These are phyloP conservation scores for Termitomyces sp. DNA, from an alignment of 768 basidiomycete species.

Conservation along the genomic window DNA sequence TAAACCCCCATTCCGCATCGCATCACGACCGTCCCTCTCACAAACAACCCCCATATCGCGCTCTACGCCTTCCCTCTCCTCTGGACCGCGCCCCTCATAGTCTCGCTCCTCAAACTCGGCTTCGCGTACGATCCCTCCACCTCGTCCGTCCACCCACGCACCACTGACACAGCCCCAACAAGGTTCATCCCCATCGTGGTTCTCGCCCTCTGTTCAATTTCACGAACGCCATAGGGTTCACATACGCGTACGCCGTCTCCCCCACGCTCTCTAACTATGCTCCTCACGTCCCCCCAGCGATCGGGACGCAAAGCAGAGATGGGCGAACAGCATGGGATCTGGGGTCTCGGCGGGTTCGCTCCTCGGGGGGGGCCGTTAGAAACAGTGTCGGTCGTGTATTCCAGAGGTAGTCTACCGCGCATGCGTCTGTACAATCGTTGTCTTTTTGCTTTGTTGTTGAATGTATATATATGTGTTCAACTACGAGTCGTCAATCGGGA, in stretches of 20 bases:
- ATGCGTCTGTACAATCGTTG: no score
- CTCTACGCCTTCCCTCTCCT: slow-evolving; percentile 85
- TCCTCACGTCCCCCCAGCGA: slow-evolving; percentile 46
- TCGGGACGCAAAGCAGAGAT: slow-evolving; percentile 88
- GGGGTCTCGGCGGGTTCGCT: slow-evolving; percentile 79
- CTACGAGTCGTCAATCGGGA: no score
- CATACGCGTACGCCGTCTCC: slow-evolving; percentile 67
- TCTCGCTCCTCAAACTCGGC: slow-evolving; percentile 86
- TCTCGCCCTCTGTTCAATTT: slow-evolving; percentile 93
- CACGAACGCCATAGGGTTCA: slow-evolving; percentile 95
- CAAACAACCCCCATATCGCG: slow-evolving; percentile 77
- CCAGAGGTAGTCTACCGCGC: slow-evolving; percentile 24
- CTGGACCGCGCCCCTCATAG: slow-evolving; percentile 83
- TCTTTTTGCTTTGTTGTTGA: no score
- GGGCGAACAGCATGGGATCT: slow-evolving; percentile 76
- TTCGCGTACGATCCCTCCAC: slow-evolving; percentile 72
- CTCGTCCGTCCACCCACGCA: background rate
- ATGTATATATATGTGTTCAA: no score
- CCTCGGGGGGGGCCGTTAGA: slow-evolving; percentile 74
- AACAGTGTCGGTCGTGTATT: slow-evolving; percentile 78
- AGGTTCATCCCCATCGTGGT: slow-evolving; percentile 91
- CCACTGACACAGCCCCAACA: background rate
- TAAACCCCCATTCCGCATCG: no score
- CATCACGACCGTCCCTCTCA: no score
- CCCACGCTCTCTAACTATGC: background rate